Evolutionary conservation across 495 filamentous ascomycete genomes (phyloP).

Genomic region (Daldinia decipiens): DNA sequence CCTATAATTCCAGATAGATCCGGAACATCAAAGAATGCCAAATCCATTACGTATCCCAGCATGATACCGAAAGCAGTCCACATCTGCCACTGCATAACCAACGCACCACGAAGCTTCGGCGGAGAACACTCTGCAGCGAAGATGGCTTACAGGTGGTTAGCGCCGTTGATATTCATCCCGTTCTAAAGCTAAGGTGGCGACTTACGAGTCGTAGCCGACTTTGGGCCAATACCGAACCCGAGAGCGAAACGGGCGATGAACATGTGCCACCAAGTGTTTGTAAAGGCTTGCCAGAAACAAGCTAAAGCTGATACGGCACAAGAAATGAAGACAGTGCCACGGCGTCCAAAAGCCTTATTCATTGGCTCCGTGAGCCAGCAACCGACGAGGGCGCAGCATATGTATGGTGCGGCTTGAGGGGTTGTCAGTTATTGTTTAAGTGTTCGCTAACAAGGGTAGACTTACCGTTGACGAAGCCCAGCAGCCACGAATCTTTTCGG

Average conservation of each 20-base stretch:
- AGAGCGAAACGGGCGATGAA: slow-evolving; percentile 77
- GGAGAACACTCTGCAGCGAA: slow-evolving; percentile 83
- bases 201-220: slow-evolving; percentile 74
- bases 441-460: slow-evolving; percentile 33
- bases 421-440: slow-evolving; percentile 16
- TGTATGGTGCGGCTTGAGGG: slow-evolving; percentile 66
- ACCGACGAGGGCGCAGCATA: slow-evolving; percentile 78
- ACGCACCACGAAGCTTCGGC: slow-evolving; percentile 76
- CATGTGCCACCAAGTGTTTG: slow-evolving; percentile 78
- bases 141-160: slow-evolving; percentile 49
- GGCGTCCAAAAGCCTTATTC: slow-evolving; percentile 81
- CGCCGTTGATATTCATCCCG: background rate
- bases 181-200: background rate
- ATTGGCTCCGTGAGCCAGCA: slow-evolving; percentile 87
- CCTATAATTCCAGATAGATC: slow-evolving; percentile 65
- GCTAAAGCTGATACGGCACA: slow-evolving; percentile 63
- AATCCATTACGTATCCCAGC: slow-evolving; percentile 75
- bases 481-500: slow-evolving; percentile 65
- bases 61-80: slow-evolving; percentile 89
- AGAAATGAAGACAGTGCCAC: slow-evolving; percentile 81
- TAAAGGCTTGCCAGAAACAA: slow-evolving; percentile 81
- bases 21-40: slow-evolving; percentile 74
- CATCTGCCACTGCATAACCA: slow-evolving; percentile 79
- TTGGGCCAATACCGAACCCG: slow-evolving; percentile 82
- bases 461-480: slow-evolving; percentile 71